Percentiles rank a stretch among this genome's conserved stretches.
These are phyloP conservation scores for Spongiforma sp. DNA, from an alignment of 1,284 basidiomycete genomes.

Conservation along the genomic window DNA sequence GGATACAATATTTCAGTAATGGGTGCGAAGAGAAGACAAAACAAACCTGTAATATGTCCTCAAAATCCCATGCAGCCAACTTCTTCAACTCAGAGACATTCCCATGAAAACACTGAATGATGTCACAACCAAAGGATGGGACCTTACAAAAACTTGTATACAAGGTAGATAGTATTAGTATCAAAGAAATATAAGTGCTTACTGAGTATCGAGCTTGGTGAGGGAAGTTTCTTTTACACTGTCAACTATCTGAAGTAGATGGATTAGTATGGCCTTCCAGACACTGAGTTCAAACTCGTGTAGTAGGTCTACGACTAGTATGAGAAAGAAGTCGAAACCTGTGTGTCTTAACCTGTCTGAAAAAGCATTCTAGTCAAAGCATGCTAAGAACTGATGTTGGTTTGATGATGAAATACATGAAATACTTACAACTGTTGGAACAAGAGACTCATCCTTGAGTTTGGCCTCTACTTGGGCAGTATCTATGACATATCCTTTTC, in stretches of 20 bases:
- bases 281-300: slow-evolving; percentile 1
- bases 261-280: neutral
- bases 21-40: neutral
- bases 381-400: neutral
- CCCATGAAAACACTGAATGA: neutral
- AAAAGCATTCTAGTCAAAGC: slow-evolving; percentile 1
- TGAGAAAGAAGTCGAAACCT: neutral
- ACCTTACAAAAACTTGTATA: neutral
- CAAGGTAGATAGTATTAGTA: neutral
- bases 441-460: neutral
- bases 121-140: neutral
- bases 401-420: neutral
- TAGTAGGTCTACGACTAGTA: neutral
- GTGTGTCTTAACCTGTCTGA: neutral
- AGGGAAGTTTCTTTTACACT: neutral
- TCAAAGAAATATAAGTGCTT: neutral
- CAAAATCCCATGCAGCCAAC: neutral
- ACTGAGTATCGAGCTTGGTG: neutral
- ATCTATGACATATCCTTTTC: neutral
- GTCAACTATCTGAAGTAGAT: neutral
- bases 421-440: neutral
- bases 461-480: neutral
- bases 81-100: neutral
- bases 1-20: neutral
- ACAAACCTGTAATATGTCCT: neutral